These are phyloP conservation scores for Amylostereum chailletii DNA, from an alignment of 1,284 basidiomycete species.

Conservation along the genomic window DNA sequence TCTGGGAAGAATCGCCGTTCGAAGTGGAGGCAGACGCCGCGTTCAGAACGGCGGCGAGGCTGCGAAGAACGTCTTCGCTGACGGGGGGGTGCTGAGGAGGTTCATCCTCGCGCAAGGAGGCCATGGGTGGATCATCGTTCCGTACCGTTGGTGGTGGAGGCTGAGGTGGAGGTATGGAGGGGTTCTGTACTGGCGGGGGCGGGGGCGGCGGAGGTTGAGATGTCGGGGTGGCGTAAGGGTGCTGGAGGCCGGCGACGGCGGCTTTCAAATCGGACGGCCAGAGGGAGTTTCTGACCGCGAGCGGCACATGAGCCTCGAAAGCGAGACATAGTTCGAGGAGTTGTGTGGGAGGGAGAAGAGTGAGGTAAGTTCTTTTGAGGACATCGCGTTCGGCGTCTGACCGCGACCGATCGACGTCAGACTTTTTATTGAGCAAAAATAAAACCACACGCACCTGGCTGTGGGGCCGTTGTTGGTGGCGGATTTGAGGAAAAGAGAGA, in stretches of 20 bases:
- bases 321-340: constrained; percentile 69
- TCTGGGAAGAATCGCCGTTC: not conserved
- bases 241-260: constrained; percentile 46
- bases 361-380: constrained; percentile 61
- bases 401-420: too few species aligned
- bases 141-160: not conserved
- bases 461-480: constrained; percentile 6
- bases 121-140: not conserved
- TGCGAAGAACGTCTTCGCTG: not conserved
- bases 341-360: constrained; percentile 53
- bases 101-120: not conserved
- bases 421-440: not conserved
- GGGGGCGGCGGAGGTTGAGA: not conserved
- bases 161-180: not conserved
- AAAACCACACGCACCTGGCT: not conserved
- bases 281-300: constrained; percentile 46
- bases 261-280: constrained; percentile 64
- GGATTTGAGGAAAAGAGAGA: constrained; percentile 6
- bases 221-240: constrained; percentile 2
- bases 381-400: constrained; percentile 35
- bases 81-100: not conserved
- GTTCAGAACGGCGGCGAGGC: not conserved
- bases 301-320: constrained; percentile 59
- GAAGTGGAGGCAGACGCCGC: constrained; percentile 5
- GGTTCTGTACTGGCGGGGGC: not conserved